phyloP scores from a whole-genome alignment of 108 stramenopile genomes.

The Cyclotella cryptica region DNA sequence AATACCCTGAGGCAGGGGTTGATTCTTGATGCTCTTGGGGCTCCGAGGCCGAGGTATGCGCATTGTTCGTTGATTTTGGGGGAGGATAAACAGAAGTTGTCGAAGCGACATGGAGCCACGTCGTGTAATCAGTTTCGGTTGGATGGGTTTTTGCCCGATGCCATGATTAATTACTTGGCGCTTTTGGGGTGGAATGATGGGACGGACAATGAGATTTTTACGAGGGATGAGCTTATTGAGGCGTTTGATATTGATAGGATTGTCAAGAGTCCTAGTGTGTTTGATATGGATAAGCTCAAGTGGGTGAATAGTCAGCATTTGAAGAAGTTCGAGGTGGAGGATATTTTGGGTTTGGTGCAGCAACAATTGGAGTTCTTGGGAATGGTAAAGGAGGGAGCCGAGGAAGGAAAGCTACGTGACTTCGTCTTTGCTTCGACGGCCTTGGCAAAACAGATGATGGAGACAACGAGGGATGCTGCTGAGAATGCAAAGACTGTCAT shows the following conservation, averaged over 20 bases:
- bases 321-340: conserved; percentile 75
- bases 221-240: conserved; percentile 94
- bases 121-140: conserved; percentile 94
- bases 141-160: conserved; percentile 94
- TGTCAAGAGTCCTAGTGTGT: conserved; percentile 94
- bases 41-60: conserved; percentile 91
- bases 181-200: conserved; percentile 98
- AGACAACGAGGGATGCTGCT: conserved; percentile 90
- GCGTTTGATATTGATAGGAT: conserved; percentile 92
- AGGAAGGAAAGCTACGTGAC: conserved; percentile 43
- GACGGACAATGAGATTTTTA: conserved; percentile 96
- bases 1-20: conserved; percentile 95
- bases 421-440: conserved; percentile 83
- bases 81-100: conserved; percentile 96
- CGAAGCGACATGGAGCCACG: conserved; percentile 97
- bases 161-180: conserved; percentile 96
- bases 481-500: conserved; percentile 82
- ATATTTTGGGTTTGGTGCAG: conserved; percentile 70
- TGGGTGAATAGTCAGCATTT: conserved; percentile 97
- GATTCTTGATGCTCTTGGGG: conserved; percentile 88
- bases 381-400: conserved; percentile 63
- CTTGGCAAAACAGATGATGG: conserved; percentile 91
- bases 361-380: conserved; percentile 71
- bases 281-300: conserved; percentile 95
- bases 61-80: conserved; percentile 98